phyloP scores from a whole-genome alignment of 371 early-diverging fungal species.

The Syncephalastrum racemosum region DNA sequence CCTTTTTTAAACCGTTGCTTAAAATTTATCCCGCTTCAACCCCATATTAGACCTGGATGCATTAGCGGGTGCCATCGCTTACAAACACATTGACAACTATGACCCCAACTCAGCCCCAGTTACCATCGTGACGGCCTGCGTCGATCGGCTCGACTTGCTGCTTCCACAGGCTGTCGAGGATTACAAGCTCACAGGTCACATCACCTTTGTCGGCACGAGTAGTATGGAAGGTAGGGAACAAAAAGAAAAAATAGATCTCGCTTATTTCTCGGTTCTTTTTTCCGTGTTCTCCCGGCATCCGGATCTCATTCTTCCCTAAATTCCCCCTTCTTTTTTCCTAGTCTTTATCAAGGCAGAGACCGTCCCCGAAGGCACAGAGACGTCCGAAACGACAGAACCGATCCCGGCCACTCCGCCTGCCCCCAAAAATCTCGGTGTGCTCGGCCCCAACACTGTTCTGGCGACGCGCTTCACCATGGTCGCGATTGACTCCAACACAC shows the following conservation, averaged over 20 bases:
- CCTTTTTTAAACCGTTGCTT: conserved; percentile 1
- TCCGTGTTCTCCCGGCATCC: too few species aligned
- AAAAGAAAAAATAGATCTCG: neutral
- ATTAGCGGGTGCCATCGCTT: conserved; percentile 79
- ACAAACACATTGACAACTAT: conserved; percentile 65
- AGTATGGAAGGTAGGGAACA: conserved; percentile 75
- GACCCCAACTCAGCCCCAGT: conserved; percentile 57
- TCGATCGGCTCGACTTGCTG: conserved; percentile 84
- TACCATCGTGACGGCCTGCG: conserved; percentile 86
- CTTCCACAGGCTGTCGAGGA: conserved; percentile 67
- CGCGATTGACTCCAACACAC: conserved; percentile 75
- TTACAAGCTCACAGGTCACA: conserved; percentile 76
- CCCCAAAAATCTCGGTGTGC: conserved; percentile 5
- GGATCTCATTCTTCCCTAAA: neutral
- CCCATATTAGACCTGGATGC: conserved; percentile 71
- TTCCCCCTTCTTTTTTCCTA: conserved; percentile 1
- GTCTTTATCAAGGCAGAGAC: conserved; percentile 20
- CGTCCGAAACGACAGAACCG: neutral
- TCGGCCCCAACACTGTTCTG: conserved; percentile 58
- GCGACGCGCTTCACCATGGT: conserved; percentile 92
- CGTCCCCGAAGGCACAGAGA: conserved; percentile 5
- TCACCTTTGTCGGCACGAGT: conserved; percentile 83
- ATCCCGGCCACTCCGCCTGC: neutral
- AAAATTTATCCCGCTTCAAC: neutral
- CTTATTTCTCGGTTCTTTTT: too few species aligned